Evolutionary conservation across 73 alveolate species (phyloP).

Genomic region (Paramecium primaurelia): DNA sequence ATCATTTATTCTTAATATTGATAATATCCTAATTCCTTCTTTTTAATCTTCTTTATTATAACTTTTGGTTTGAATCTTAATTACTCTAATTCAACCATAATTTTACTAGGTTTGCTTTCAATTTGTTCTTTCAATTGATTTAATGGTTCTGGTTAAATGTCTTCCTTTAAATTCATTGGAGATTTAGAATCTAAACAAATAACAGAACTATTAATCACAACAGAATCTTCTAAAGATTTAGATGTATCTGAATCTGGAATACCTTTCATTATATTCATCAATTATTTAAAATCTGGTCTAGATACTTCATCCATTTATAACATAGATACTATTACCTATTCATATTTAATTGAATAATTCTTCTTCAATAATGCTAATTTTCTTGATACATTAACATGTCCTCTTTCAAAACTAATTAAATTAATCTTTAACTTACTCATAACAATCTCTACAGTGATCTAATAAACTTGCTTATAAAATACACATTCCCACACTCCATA

Average conservation of each 20-base stretch:
- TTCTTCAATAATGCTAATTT: background rate
- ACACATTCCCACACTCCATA: slow-evolving; percentile 51
- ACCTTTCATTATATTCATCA: background rate
- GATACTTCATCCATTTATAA: background rate
- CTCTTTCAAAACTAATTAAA: background rate
- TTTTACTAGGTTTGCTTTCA: background rate
- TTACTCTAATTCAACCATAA: background rate
- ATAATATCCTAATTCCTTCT: background rate
- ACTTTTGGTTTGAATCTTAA: background rate
- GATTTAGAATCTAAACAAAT: background rate
- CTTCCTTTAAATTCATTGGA: background rate
- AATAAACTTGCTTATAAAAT: background rate
- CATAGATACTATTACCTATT: background rate
- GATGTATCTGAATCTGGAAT: background rate
- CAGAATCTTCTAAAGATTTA: background rate
- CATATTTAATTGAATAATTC: slow-evolving; percentile 6
- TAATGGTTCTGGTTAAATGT: background rate
- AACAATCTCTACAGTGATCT: slow-evolving; percentile 3
- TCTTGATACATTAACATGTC: background rate
- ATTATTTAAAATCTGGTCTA: slow-evolving; percentile 36
- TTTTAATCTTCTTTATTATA: background rate
- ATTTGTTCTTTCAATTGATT: background rate
- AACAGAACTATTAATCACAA: background rate
- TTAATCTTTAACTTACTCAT: background rate
- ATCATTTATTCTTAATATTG: background rate